Base-by-base conservation (phyloP, 148 eudicot species). In the Camellia sinensis region DNA sequence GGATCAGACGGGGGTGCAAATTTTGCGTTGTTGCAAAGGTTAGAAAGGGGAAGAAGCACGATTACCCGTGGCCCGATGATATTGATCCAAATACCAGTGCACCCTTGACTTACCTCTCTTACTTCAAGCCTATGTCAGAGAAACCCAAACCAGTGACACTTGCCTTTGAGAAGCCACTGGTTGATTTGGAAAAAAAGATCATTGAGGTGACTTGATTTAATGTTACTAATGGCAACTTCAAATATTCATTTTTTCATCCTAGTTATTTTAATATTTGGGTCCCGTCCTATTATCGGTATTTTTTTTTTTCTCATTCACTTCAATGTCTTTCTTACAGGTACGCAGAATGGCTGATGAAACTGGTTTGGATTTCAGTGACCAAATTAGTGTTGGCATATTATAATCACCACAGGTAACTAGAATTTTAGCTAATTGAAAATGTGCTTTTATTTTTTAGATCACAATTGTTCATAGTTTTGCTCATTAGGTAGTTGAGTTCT, bases 51-150 rank as follows among this genome's bases (percentile, higher is more conserved):
- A 83, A 79, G 75, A 83, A 83, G 71, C 82, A 79, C 13, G 82
- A 79, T 59, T 83, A 83, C 76, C 85, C 85, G 9, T 83, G 85
- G 85, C 82, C 82, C 0, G 79, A 79, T 46, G 80, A 83, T 22
- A 61, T 76, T 43, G 82, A 79, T 79, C 79, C 79, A 10, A 60
- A 67, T 53, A 57, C 11, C 43, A 73, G 45, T 3, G 17, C 52
- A 63, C 75, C 78, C 60, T 74, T 83, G 57, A 75, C 46, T 41
- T 74, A 79, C 72, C 79, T 83, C 12, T 83, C 85, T 10, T 6
- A 60, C 71, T 83, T 83, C 69, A 83, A 83, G 74, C 85, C 85
- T 75, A 41, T 83, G 62, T 37, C 67, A 4, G 85, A 83, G 46
- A 83, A 83, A 67, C 85, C 85, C 67, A 83, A 83, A 53, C 78